A percentile compares a stretch with the other conserved stretches of the same genome.
These are phyloP conservation scores for Claviceps sp. DNA, from an alignment of 2,329 filamentous ascomycete genomes.

Conservation along the genomic window DNA sequence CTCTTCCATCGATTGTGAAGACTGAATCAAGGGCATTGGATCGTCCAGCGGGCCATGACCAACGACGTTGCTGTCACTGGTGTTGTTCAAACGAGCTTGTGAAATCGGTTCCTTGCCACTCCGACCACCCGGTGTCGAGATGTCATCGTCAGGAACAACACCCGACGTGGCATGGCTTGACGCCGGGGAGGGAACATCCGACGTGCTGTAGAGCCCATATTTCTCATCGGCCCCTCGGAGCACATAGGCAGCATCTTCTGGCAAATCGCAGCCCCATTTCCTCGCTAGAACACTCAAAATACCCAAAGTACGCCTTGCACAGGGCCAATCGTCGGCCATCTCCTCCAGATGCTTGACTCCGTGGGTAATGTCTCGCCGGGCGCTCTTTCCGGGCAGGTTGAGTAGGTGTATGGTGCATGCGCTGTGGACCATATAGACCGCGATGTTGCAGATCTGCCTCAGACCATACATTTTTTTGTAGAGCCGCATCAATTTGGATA, in stretches of 20 bases:
- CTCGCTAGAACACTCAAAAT: slow-evolving; percentile 74
- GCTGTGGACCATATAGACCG: slow-evolving; percentile 88
- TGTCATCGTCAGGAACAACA: slow-evolving; percentile 14
- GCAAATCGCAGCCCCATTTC: slow-evolving; percentile 83
- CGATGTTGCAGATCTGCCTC: slow-evolving; percentile 90
- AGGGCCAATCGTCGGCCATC: slow-evolving; percentile 89
- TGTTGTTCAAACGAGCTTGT: slow-evolving; percentile 12
- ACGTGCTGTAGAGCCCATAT: slow-evolving; percentile 58
- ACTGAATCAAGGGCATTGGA: slow-evolving; percentile 6
- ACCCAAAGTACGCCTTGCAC: slow-evolving; percentile 69
- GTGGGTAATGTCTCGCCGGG: slow-evolving; percentile 77
- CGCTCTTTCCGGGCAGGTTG: slow-evolving; percentile 84
- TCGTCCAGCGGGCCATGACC: slow-evolving; percentile 5
- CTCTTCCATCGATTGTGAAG: slow-evolving; percentile 4
- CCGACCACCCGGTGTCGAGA: slow-evolving; percentile 16
- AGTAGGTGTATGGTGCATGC: slow-evolving; percentile 91
- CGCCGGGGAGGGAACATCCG: slow-evolving; percentile 44
- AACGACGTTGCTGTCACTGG: not conserved
- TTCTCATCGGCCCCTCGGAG: slow-evolving; percentile 68
- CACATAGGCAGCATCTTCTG: slow-evolving; percentile 65
- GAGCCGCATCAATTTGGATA: slow-evolving; percentile 85
- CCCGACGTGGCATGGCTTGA: slow-evolving; percentile 21
- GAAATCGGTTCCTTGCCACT: slow-evolving; percentile 22
- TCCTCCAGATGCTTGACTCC: slow-evolving; percentile 87
- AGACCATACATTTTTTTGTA: slow-evolving; percentile 89